These are phyloP conservation scores for Suillus spraguei DNA, from an alignment of 768 basidiomycete species.

Conservation along the genomic window DNA sequence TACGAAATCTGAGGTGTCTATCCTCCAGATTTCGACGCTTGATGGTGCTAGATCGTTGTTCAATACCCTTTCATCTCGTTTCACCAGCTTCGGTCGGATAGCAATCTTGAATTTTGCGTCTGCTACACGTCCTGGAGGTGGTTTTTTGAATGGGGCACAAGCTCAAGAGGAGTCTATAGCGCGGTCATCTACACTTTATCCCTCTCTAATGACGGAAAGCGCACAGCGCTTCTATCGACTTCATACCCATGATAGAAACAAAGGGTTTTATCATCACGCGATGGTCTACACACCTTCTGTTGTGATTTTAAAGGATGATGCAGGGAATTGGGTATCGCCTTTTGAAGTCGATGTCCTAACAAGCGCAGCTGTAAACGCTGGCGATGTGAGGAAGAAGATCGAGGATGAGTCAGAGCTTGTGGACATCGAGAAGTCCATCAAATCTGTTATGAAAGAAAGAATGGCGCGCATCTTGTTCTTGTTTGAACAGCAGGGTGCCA, in stretches of 20 bases:
- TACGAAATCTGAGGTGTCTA: slow-evolving; percentile 37
- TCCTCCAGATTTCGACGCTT: slow-evolving; percentile 66
- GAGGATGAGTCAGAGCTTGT: slow-evolving; percentile 6
- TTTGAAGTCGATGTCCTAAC: slow-evolving; percentile 67
- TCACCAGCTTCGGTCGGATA: slow-evolving; percentile 35
- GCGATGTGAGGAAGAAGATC: slow-evolving; percentile 40
- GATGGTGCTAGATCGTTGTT: slow-evolving; percentile 53
- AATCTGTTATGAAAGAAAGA: slow-evolving; percentile 62
- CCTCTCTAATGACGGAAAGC: slow-evolving; percentile 55
- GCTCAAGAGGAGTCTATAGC: slow-evolving; percentile 86
- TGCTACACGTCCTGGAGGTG: slow-evolving; percentile 75
- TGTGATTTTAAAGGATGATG: slow-evolving; percentile 63
- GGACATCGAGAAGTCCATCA: slow-evolving; percentile 43
- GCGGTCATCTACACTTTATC: slow-evolving; percentile 71
- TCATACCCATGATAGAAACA: slow-evolving; percentile 50
- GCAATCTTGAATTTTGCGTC: slow-evolving; percentile 80
- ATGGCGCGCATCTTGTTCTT: slow-evolving; percentile 69
- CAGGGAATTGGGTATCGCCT: slow-evolving; percentile 57
- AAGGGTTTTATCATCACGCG: slow-evolving; percentile 73
- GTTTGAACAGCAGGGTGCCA: slow-evolving; percentile 62
- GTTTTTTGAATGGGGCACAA: slow-evolving; percentile 70
- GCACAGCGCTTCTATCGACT: slow-evolving; percentile 64
- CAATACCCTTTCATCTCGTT: slow-evolving; percentile 19
- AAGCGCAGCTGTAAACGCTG: slow-evolving; percentile 76
- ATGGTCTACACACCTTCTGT: slow-evolving; percentile 76